Evolutionary conservation across 2,329 filamentous ascomycete species (phyloP).

Genomic region (Aureobasidium vineae): DNA sequence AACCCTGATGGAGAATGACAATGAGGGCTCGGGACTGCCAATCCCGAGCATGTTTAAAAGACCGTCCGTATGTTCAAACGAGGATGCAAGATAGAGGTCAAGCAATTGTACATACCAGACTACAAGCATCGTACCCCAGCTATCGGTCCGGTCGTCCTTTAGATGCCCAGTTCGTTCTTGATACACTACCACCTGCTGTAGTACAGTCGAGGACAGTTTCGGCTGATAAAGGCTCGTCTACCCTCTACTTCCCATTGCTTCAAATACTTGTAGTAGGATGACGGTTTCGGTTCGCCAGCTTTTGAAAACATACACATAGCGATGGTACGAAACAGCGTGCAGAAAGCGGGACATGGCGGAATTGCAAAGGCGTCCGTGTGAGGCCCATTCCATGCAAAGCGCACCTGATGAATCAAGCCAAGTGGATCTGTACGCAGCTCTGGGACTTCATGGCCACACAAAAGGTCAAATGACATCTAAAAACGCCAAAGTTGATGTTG

Average conservation of each 20-base stretch:
- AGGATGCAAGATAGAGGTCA: not conserved
- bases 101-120: not conserved
- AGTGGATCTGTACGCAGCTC: not conserved
- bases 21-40: conserved; percentile 16
- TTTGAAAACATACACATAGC: not conserved
- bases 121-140: not conserved
- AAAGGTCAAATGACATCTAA: conserved; percentile 14
- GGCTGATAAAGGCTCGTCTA: too few relatives aligned
- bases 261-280: too few relatives aligned
- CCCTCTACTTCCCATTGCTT: not conserved
- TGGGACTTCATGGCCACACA: not conserved
- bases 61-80: not conserved
- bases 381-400: not conserved
- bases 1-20: conserved; percentile 38
- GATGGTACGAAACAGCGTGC: not conserved
- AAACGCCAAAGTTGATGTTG: not conserved
- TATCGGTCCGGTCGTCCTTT: not conserved
- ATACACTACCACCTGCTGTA: not conserved
- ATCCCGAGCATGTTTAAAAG: not conserved
- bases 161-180: not conserved
- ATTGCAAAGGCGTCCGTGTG: conserved; percentile 4
- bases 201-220: not conserved
- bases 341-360: not conserved
- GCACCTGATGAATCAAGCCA: conserved; percentile 2
- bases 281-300: not conserved